phyloP scores from a whole-genome alignment of 495 filamentous ascomycete species.

The Pseudomonodictys pantanalensis region DNA sequence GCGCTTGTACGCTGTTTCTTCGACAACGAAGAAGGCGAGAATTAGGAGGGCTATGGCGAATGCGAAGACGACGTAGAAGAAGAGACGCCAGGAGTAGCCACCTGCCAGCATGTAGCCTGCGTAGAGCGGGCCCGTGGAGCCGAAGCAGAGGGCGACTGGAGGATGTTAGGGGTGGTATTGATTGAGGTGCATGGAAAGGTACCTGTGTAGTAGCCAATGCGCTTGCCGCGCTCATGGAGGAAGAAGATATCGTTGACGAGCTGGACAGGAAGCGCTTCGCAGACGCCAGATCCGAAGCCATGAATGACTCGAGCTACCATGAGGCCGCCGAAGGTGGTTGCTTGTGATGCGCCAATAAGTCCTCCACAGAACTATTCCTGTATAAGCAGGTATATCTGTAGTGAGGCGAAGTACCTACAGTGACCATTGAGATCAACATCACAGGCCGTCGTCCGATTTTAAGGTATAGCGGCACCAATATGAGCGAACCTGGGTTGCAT shows the following conservation, averaged over 20 bases:
- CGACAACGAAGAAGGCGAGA: constrained; percentile 59
- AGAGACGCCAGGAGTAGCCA: constrained; percentile 61
- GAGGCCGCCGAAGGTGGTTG: constrained; percentile 50
- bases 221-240: constrained; percentile 58
- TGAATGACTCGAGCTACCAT: constrained; percentile 58
- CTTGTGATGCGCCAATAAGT: constrained; percentile 55
- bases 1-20: constrained; percentile 59
- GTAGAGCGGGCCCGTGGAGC: constrained; percentile 57
- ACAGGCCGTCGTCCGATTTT: constrained; percentile 58
- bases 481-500: constrained; percentile 7
- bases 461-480: constrained; percentile 56
- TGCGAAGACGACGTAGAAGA: constrained; percentile 64
- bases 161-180: not conserved
- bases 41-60: constrained; percentile 56
- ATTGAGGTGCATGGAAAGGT: too few species aligned
- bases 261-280: constrained; percentile 62
- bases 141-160: constrained; percentile 57
- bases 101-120: constrained; percentile 64
- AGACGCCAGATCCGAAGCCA: constrained; percentile 57
- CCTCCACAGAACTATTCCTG: constrained; percentile 58
- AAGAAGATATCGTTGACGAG: constrained; percentile 68
- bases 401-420: constrained; percentile 40
- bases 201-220: constrained; percentile 59
- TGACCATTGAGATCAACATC: constrained; percentile 50
- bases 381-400: too few species aligned